Base-by-base conservation (phyloP, 1,284 basidiomycete species). In the Phylloporus sp. region DNA sequence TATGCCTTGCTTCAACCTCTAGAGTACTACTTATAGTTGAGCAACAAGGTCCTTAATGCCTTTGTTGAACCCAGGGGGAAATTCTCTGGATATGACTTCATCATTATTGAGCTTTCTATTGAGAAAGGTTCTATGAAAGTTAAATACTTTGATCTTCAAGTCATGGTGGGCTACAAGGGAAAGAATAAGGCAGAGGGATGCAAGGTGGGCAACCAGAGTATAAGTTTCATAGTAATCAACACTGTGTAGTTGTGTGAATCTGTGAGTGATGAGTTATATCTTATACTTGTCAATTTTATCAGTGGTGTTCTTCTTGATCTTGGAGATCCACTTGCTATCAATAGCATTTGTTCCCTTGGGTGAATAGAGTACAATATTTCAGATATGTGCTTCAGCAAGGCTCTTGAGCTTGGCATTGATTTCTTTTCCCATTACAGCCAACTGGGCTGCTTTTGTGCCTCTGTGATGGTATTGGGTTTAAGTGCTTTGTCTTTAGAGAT, bases 281-380 rank as follows among this genome's bases (percentile, higher is more conserved):
- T 54, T 60, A 26, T 60, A 53, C 17, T 54, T 60, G 24, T 59
- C 17, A 8, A 59, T 42, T 18, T 59, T 29, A 4, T 42, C 50
- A 1, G 31, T 42, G 2, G 51, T 4, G 15, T 60, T 61, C 46
- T 56, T 44, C 17, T 60, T 53, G 8, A 47, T 60, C 20, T 60
- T 60, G 51, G 47, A 60, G 24, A 60, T 40, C 50, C 50, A 52
- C 20, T 52, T 52, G 31, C 59, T 47, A 22, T 26, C 40, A 1
- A 50, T 34, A n/a, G 55, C 20, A 18, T 56, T 54, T 2, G 7
- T 37, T 6, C 20, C 28, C 11, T 56, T 56, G n/a, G n/a, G n/a
- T 10, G 53, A 13, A 15, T 15, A 26, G 6, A 22, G 13, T 17
- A 49, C 46, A 3, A 49, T 29, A 17, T 49, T 18, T 26, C 46